phyloP scores from a whole-genome alignment of 2,329 filamentous ascomycete species.

The Trichoderma asperellum region DNA sequence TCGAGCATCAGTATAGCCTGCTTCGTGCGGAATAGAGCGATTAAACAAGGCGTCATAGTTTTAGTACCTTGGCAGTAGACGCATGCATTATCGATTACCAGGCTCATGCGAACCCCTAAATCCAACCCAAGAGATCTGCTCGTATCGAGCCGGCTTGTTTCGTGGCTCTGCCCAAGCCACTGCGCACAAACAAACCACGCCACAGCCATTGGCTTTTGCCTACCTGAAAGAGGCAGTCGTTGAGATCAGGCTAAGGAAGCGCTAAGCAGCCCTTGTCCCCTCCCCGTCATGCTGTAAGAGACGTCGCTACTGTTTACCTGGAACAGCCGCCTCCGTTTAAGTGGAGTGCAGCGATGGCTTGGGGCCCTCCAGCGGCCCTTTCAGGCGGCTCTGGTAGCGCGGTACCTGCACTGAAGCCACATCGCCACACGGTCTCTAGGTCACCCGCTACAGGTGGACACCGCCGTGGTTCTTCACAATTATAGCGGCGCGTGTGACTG shows the following conservation, averaged over 20 bases:
- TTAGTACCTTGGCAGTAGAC: neutral
- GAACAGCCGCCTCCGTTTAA: neutral
- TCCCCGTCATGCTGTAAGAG: neutral
- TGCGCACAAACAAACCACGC: neutral
- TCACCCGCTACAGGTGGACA: slow-evolving; percentile 3
- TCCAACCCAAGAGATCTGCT: neutral
- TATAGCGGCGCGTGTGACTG: slow-evolving; percentile 27
- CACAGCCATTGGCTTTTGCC: slow-evolving; percentile 1
- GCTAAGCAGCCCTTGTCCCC: neutral
- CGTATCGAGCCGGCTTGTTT: neutral
- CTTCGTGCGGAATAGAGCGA: neutral
- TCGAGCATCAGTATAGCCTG: neutral
- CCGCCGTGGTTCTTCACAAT: slow-evolving; percentile 10
- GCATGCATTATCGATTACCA: neutral
- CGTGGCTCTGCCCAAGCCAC: neutral
- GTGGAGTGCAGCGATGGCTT: neutral
- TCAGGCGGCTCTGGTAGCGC: slow-evolving; percentile 3
- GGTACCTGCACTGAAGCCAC: slow-evolving; percentile 20
- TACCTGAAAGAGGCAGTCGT: slow-evolving; percentile 7
- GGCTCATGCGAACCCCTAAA: neutral
- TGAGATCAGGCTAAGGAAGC: neutral
- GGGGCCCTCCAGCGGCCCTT: slow-evolving; percentile 9
- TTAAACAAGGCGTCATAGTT: neutral
- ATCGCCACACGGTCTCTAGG: slow-evolving; percentile 5
- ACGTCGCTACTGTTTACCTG: neutral